Base-by-base conservation (phyloP, 2,329 filamentous ascomycete genomes). In the Colletotrichum theobromicola region DNA sequence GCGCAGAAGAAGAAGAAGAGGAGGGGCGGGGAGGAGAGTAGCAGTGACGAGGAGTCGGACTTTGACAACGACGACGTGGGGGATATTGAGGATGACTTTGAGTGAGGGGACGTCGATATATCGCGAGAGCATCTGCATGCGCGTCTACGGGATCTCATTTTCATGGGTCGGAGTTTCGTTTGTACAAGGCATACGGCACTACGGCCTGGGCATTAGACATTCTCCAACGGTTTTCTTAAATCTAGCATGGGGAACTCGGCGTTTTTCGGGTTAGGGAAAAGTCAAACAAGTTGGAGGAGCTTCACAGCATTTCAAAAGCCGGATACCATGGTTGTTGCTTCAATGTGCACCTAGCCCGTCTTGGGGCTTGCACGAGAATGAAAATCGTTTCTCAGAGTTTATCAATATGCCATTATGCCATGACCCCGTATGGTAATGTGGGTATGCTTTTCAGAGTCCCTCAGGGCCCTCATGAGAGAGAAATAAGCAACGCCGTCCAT, bases 1-100 rank as follows among this genome's bases (percentile, higher is more conserved):
- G 76, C 70, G 57, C 78, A 75, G 75, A 82, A 79, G 80, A 82
- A 79, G 79, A 81, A 79, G 79, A 78, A 76, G 74, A 79, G 79
- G 58, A 80, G 75, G n/a, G 81, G 80, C 50, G 82, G 82, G 63
- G 83, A 78, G 21, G 78, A 78, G 26, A 75, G 77, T 32, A 78
- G 77, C 37, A 79, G 78, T 26, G 76, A 76, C 32, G 77, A 79
- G 77, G 72, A 74, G 46, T 72, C 72, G 4, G 72, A 74, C 10
- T n/a, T 63, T 6, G 83, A 82, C 6, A 81, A 70, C 30, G 82
- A 84, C 5, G 82, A 79, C n/a, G 76, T 76, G 34, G 76, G 30
- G 34, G 7, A 24, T n/a, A 7, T 37, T 5, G 15, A 8, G 32
- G 10, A 15, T 28, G 46, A 24, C 28, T 60, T 37, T 35, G 24